Base-by-base conservation (phyloP, 2,329 filamentous ascomycete species). In the Claviceps citrina region DNA sequence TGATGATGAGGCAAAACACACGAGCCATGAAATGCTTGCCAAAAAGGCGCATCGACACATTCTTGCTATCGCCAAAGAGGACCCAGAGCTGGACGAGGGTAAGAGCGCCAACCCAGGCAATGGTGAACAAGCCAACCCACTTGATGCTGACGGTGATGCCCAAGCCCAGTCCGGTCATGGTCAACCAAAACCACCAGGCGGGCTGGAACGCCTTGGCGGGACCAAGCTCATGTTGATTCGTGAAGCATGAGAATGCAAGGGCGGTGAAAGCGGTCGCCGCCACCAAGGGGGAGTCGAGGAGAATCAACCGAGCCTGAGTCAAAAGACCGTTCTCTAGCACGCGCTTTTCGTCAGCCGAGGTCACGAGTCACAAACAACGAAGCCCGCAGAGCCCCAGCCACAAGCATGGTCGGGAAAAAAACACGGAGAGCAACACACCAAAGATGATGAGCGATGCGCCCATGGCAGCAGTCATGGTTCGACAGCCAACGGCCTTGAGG, bases 91-190 rank as follows among this genome's bases (percentile, higher is more conserved):
- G 91, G 34, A 98, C 60, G 33, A 89, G 61, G 28, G 91, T 98
- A 63, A 98, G 73, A 61, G 72, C 76, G 46, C 91, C 91, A 49
- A 98, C 85, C 91, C 91, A 98, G 36, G 89, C 91, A 60, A 95
- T 95, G 47, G 91, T 98, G 68, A 98, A 96, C 39, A 98, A 71
- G 38, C 91, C 91, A 55, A 98, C 91, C 91, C 91, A 98, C 68
- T 98, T 98, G 54, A 96, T 87, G 65, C 89, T 96, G 46, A 80
- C 76, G 7, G 91, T 96, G 38, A 89, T 80, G 46, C 91, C 91
- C 38, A 98, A 70, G 28, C 81, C 83, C 32, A 98, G 65, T 51
- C 91, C 91, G 33, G 84, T 93, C 57, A 84, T 77, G 42, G 73
- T 71, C 40, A 98, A 73, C 89, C 91, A 98, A 66, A 96, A 95